Base-by-base conservation (phyloP, 176 grass and related monocot genomes). In the Aechmea fasciata region DNA sequence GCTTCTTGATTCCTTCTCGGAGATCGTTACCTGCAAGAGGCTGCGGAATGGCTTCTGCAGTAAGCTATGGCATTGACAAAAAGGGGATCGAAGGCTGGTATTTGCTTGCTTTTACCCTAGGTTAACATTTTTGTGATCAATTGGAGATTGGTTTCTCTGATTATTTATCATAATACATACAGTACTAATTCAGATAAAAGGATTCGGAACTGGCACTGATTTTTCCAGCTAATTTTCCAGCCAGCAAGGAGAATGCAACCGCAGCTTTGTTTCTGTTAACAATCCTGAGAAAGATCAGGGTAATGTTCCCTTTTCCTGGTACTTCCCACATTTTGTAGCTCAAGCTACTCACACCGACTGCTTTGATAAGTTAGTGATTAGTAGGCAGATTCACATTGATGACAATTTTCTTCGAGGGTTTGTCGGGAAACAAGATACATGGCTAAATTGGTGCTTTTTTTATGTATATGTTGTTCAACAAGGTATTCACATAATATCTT, bases 1-100 rank as follows among this genome's bases (percentile, higher is more conserved):
- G 65, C 83, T 94, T 17, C 52, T 94, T 68, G 90, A 94, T 84
- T 90, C 90, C 10, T 94, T 94, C 25, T 71, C 79, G 64, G 86
- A 94, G 53, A 90, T 90, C 69, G 81, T 90, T 67, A 5, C 78
- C 57, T 87, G 68, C 67, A 94, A 94, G 75, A 90, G 76, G 71
- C 80, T 23, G 50, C 74, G 72, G 70, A 69, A 57, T 78, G 89
- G 85, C 68, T 82, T 90, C 63, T 94, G 90, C 72, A 90, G 71
- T 63, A 90, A 90, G 69, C 71, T 94, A 25, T 94, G 90, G 90
- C 90, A 94, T 65, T 94, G 79, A 87, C 55, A 61, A 19, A 61
- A 61, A 13, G 17, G 55, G 17, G 15, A 22, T 61, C 8, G 20
- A 10, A 19, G 10, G 20, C 1, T 19, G 20, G 55, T 18, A 61